Percentiles rank a stretch among this genome's conserved stretches.
Conservation (phyloP, 257 asterid species). For the Eucommia ulmoides region DNA sequence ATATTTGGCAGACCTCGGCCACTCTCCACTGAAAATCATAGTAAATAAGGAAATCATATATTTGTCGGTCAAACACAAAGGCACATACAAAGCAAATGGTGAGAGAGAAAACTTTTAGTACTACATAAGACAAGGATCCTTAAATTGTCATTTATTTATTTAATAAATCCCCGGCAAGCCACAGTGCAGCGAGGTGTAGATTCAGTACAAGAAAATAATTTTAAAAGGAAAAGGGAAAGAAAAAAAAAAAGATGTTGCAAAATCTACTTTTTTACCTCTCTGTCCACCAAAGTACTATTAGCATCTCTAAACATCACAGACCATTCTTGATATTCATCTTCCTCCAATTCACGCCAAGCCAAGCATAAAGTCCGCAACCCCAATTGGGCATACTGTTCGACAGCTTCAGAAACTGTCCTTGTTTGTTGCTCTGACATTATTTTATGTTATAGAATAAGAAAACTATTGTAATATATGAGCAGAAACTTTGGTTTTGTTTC, state of each 20-base stretch:
- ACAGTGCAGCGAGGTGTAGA: too few species aligned
- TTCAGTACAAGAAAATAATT: too few species aligned
- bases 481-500: too few species aligned
- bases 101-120: too few species aligned
- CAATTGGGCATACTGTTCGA: slow-evolving; percentile 86
- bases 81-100: slow-evolving; percentile 6
- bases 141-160: too few species aligned
- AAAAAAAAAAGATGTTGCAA: slow-evolving; percentile 1
- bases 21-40: slow-evolving; percentile 71
- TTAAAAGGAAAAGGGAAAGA: slow-evolving; percentile 8
- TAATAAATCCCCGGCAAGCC: too few species aligned
- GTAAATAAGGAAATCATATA: not conserved
- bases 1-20: slow-evolving; percentile 91
- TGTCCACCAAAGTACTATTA: slow-evolving; percentile 79
- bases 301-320: slow-evolving; percentile 87
- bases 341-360: slow-evolving; percentile 86
- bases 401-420: slow-evolving; percentile 72
- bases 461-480: too few species aligned
- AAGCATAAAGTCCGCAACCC: slow-evolving; percentile 94
- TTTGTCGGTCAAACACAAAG: slow-evolving; percentile 1
- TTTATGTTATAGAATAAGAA: too few species aligned
- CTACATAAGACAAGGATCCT: too few species aligned
- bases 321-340: slow-evolving; percentile 85
- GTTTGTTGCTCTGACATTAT: slow-evolving; percentile 88
- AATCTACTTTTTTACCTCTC: slow-evolving; percentile 51